Evolutionary conservation across 2,329 filamentous ascomycete genomes (phyloP).

Genomic region (Colletotrichum paranaense): DNA sequence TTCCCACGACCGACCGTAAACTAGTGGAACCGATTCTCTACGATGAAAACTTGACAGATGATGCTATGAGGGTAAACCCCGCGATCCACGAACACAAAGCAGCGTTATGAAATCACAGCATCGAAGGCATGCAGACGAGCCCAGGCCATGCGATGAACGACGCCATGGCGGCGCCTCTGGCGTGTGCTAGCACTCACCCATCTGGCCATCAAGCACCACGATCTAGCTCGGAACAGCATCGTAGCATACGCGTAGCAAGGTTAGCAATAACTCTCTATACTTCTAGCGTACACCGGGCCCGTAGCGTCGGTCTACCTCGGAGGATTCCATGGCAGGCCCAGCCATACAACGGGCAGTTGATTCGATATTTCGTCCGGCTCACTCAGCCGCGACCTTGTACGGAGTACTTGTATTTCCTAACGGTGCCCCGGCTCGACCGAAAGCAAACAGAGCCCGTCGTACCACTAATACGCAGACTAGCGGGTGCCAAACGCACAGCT

Average conservation of each 20-base stretch:
- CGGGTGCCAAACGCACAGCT: neutral
- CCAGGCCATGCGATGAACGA: neutral
- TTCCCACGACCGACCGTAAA: neutral
- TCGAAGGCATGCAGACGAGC: neutral
- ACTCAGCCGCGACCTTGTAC: neutral
- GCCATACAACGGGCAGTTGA: neutral
- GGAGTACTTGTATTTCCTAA: neutral
- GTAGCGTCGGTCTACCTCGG: constrained; percentile 1
- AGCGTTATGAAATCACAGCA: neutral
- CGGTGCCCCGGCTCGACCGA: neutral
- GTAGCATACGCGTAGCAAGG: neutral
- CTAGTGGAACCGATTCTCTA: neutral
- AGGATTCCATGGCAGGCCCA: neutral
- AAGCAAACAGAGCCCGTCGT: neutral
- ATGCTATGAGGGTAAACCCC: no score
- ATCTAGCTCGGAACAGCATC: neutral
- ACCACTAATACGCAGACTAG: neutral
- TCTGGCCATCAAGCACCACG: neutral
- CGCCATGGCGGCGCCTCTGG: neutral
- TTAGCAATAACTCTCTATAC: neutral
- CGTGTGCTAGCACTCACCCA: neutral
- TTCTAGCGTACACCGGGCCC: neutral
- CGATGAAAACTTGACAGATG: neutral
- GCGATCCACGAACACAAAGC: neutral
- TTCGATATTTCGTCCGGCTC: neutral